Evolutionary conservation across 139 green algal genomes (phyloP), one percentile per base, ranked within the genome.

Genomic region (Chlorella sp.): DNA sequence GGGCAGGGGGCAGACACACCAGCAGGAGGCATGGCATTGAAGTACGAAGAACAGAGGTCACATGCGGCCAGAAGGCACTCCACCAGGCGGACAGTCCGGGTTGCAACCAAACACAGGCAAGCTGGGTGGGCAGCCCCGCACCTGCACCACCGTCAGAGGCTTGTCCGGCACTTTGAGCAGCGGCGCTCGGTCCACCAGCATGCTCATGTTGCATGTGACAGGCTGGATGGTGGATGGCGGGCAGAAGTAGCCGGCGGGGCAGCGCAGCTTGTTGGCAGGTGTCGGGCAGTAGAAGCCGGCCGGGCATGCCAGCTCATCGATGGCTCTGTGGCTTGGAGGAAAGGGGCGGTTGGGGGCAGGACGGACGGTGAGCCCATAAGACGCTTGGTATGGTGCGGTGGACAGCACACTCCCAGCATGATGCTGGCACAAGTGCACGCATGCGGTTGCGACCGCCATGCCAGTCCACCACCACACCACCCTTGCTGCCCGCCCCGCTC

Each of bases 241-340:
- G 74, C 90, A 93, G 80, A 84, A 93, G 32, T 40, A 76, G 30
- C 88, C 90, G 13, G 86, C 41, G 2, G 83, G 87, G 72, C 90
- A 93, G 68, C 56, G 60, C 4, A 77, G 75, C 6, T 48, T 24
- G 0, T 73, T 56, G 24, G 64, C 74, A 22, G 88, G 83, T 9
- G 68, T 87, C 22, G 90, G 88, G 76, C 90, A 93, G 67, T 87
- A 92, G 32, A 64, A 76, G 16, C 88, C 85, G 5, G 85, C 26
- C 16, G 85, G 89, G 79, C 89, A 92, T 20, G 36, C 64, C 54
- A 90, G 70, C 54, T 24, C 65, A 26, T 48, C 56, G 7, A 90
- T 32, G 0, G 76, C 87, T 30, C 87, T 90, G 83, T 30, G 54
- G 22, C 38, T 19, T n/a, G 51, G 51, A 24, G 8, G 11, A 54